A percentile compares a stretch with the other conserved stretches of the same genome.
Conservation (phyloP, 1,284 basidiomycete genomes). For the Xerocomus minutiporus region DNA sequence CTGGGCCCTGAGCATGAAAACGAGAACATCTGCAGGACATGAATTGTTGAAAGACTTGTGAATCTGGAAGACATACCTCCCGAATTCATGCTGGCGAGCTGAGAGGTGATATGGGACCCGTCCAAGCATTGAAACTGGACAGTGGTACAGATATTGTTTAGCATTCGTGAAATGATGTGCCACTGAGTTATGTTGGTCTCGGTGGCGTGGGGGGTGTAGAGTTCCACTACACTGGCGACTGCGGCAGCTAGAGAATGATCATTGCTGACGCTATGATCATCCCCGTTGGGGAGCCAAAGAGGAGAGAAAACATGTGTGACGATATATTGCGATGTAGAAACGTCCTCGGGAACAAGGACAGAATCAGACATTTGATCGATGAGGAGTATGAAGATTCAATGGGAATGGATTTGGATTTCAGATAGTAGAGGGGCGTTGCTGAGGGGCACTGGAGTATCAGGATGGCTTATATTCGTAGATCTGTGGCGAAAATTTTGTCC, state of each 20-base stretch:
- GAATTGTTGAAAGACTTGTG: neutral
- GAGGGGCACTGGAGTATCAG: too few species aligned
- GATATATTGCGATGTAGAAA: slow-evolving; percentile 7
- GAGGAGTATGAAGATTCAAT: neutral
- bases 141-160: slow-evolving; percentile 14
- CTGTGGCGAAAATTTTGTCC: neutral
- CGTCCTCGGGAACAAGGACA: slow-evolving; percentile 1
- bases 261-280: slow-evolving; percentile 10
- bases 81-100: slow-evolving; percentile 13
- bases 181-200: slow-evolving; percentile 7
- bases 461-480: too few species aligned
- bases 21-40: slow-evolving; percentile 19
- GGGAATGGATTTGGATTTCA: neutral
- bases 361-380: slow-evolving; percentile 3
- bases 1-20: slow-evolving; percentile 33
- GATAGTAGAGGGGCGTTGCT: too few species aligned
- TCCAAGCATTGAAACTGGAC: slow-evolving; percentile 12
- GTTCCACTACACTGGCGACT: slow-evolving; percentile 3
- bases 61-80: slow-evolving; percentile 9
- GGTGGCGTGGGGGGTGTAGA: slow-evolving; percentile 1
- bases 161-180: slow-evolving; percentile 15
- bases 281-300: slow-evolving; percentile 18
- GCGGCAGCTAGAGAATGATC: slow-evolving; percentile 13
- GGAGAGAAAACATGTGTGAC: slow-evolving; percentile 7
- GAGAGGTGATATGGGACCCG: slow-evolving; percentile 1